Evolutionary conservation across 805 yeast genomes (phyloP).

Genomic region (Jamesozyma rosinii): DNA sequence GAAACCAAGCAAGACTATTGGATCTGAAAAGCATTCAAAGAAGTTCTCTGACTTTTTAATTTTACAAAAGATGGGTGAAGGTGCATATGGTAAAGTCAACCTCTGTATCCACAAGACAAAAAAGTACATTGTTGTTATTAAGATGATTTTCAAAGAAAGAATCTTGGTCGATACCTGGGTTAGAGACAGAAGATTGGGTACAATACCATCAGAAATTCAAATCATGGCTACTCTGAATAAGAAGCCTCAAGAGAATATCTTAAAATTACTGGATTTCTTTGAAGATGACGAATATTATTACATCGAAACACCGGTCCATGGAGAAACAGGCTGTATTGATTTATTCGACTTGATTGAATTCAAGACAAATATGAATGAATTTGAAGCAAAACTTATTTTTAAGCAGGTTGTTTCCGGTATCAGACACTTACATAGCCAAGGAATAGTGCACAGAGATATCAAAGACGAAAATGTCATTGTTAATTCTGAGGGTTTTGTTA

Average conservation of each 20-base stretch:
- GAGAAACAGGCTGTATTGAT: conserved; percentile 83
- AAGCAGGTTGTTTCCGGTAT: conserved; percentile 73
- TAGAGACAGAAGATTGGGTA: conserved; percentile 80
- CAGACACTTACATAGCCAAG: conserved; percentile 71
- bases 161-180: conserved; percentile 97
- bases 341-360: conserved; percentile 86
- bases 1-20: conserved; percentile 37
- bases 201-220: conserved; percentile 93
- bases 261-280: conserved; percentile 79
- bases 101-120: conserved; percentile 62
- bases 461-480: conserved; percentile 91
- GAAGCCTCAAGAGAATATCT: conserved; percentile 79
- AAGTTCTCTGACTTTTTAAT: conserved; percentile 61
- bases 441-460: conserved; percentile 88
- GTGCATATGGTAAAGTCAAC: conserved; percentile 93
- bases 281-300: conserved; percentile 87
- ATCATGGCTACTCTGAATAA: conserved; percentile 73
- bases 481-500: conserved; percentile 69
- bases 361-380: conserved; percentile 68
- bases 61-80: conserved; percentile 80
- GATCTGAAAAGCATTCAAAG: conserved; percentile 60
- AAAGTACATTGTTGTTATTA: conserved; percentile 62
- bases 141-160: conserved; percentile 84
- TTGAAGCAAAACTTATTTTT: conserved; percentile 69
- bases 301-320: conserved; percentile 86